phyloP scores from a whole-genome alignment of 2,329 filamentous ascomycete genomes.

The Fusarium redolens region DNA sequence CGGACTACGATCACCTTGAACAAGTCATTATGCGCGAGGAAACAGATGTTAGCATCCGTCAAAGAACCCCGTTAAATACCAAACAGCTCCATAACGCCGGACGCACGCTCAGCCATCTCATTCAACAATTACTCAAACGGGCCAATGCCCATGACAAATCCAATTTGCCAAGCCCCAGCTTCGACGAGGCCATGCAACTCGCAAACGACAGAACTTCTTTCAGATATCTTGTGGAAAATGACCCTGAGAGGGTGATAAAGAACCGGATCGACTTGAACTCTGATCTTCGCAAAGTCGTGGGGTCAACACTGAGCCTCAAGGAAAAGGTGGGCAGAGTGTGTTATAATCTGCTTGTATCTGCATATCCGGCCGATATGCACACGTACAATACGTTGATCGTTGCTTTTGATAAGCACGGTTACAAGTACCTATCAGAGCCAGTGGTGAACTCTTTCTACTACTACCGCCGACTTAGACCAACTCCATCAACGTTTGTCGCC shows the following conservation, averaged over 20 bases:
- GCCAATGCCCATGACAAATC: slow-evolving; percentile 40
- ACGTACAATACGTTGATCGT: slow-evolving; percentile 78
- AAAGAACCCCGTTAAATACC: slow-evolving; percentile 40
- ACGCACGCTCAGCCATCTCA: slow-evolving; percentile 42
- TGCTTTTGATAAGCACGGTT: slow-evolving; percentile 67
- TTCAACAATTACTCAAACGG: slow-evolving; percentile 47
- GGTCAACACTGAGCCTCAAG: slow-evolving; percentile 42
- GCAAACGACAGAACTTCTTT: slow-evolving; percentile 28
- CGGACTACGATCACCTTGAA: slow-evolving; percentile 49
- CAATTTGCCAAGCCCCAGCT: slow-evolving; percentile 41
- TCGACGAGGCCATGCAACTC: slow-evolving; percentile 46
- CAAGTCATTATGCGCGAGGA: slow-evolving; percentile 47
- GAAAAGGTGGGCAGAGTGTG: slow-evolving; percentile 59
- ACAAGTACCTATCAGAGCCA: slow-evolving; percentile 62
- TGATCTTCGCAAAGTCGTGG: slow-evolving; percentile 46
- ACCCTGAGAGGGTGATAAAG: slow-evolving; percentile 40
- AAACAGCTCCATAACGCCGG: slow-evolving; percentile 46
- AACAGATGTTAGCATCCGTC: slow-evolving; percentile 23
- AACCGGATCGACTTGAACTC: slow-evolving; percentile 47
- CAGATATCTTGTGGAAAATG: slow-evolving; percentile 44
- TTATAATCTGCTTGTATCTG: slow-evolving; percentile 74
- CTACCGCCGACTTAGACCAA: slow-evolving; percentile 58
- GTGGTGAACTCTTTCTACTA: slow-evolving; percentile 64
- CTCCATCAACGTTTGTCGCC: slow-evolving; percentile 60
- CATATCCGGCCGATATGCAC: slow-evolving; percentile 71